These are phyloP conservation scores for Pleodorina starrii DNA, from an alignment of 139 green algal genomes.

Conservation along the genomic window DNA sequence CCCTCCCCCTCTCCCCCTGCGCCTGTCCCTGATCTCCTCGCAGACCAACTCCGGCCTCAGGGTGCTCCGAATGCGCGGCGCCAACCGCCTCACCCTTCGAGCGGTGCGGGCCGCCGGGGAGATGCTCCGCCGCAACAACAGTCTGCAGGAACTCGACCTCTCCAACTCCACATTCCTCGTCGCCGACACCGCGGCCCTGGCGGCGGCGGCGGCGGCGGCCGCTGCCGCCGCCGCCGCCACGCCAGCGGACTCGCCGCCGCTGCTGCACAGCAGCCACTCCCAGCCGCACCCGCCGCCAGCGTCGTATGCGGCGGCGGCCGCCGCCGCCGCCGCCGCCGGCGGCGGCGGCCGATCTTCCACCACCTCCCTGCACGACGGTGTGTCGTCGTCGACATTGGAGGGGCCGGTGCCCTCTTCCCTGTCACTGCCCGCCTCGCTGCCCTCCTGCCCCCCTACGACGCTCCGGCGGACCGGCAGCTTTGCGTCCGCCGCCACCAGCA, in stretches of 20 bases:
- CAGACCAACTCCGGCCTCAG: conserved; percentile 34
- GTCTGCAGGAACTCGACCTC: conserved; percentile 32
- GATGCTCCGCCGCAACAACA: conserved; percentile 29
- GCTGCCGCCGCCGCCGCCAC: neutral
- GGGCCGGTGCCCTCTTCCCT: neutral
- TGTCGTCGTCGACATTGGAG: neutral
- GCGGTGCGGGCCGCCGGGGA: conserved; percentile 25
- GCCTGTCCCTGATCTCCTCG: neutral
- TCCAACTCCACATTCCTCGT: conserved; percentile 18
- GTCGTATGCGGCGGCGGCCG: neutral
- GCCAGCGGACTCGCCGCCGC: too few species aligned
- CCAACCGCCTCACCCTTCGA: conserved; percentile 9
- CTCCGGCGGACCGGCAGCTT: neutral
- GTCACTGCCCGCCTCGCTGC: neutral
- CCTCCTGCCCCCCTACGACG: neutral
- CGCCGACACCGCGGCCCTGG: neutral
- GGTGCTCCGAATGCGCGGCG: conserved; percentile 37
- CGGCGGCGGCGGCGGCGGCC: neutral
- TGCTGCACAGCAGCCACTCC: neutral
- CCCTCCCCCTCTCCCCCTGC: neutral
- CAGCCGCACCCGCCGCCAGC: neutral
- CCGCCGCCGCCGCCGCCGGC: neutral
- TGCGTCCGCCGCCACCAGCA: too few species aligned
- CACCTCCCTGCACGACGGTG: neutral
- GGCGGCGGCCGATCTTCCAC: neutral